These are phyloP conservation scores for Fusarium continuum DNA, from an alignment of 2,329 filamentous ascomycete species.

Conservation along the genomic window DNA sequence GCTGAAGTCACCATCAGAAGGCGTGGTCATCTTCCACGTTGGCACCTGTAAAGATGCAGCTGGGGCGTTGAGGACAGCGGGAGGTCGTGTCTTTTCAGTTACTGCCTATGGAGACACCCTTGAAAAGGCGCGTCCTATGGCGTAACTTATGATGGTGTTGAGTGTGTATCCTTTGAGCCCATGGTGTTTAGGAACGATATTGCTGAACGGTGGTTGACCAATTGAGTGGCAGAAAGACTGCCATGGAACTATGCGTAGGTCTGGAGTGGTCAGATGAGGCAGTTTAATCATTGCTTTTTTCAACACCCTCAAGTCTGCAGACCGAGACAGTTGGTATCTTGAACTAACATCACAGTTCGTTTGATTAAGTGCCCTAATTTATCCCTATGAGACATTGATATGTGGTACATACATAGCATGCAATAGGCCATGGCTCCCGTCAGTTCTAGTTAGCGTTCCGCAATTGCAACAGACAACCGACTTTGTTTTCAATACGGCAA, in stretches of 20 bases:
- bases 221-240: not conserved
- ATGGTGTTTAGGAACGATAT: conserved; percentile 92
- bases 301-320: too few species aligned
- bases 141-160: conserved; percentile 76
- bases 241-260: too few species aligned
- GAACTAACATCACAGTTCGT: too few species aligned
- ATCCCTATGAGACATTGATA: too few species aligned
- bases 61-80: conserved; percentile 72
- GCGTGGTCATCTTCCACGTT: conserved; percentile 83
- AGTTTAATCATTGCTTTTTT: too few species aligned
- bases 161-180: conserved; percentile 77
- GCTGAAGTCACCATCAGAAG: conserved; percentile 50
- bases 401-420: too few species aligned
- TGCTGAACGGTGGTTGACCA: conserved; percentile 53
- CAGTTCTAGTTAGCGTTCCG: too few species aligned
- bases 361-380: too few species aligned
- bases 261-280: too few species aligned
- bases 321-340: too few species aligned
- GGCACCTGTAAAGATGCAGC: conserved; percentile 69
- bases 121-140: conserved; percentile 78
- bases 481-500: too few species aligned
- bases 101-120: conserved; percentile 74
- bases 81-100: conserved; percentile 86
- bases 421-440: not conserved
- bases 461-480: not conserved